Evolutionary conservation across 371 early-diverging fungal species (phyloP), one percentile per base, ranked within the genome.

Genomic region (Mucor irregularis): DNA sequence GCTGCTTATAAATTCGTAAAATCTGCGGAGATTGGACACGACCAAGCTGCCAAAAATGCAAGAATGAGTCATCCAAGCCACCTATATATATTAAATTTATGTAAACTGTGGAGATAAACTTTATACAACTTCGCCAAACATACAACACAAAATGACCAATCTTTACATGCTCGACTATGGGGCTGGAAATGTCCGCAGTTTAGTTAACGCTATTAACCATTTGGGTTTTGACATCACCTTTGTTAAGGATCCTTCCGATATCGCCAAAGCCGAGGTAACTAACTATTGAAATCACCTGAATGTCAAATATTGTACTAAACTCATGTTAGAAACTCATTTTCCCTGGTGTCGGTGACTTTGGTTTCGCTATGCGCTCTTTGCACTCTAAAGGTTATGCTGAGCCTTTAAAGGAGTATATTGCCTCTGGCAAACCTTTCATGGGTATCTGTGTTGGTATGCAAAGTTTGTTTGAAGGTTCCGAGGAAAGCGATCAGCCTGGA

Each of bases 391-490:
- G 94, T 3, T 92, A 88, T 43, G 83, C 78, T 25, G 87, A 90
- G 55, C 91, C 95, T 13, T 80, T 98, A 44, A 80, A 83, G 55
- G 77, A 83, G 39, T 98, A 92, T 70, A 79, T 98, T 22, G 81
- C 78, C 1, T 87, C 88, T 5, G 93, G 93, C 17, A 80, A 82
- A 43, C 98, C 97, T 16, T 91, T 96, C 64, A 88, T 98, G 87
- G 99, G 96, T 22, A 97, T 98, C 59, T 98, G 99, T 64, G 93
- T 98, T 11, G 99, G 98, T 22, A 91, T 98, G 95, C 99, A 98
- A 62, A 82, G 86, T n/a, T 74, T 98, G 37, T 96, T 93, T 66
- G 88, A 88, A 50, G 93, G 92, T 3, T 95, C 96, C 0, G 93
- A 93, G 14, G 99, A 98, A 76, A 84, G 80, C 25, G 81, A 76